Percentiles rank a stretch among this genome's conserved stretches.
phyloP scores from a whole-genome alignment of 108 stramenopile genomes.

The Bacterosira constricta region DNA sequence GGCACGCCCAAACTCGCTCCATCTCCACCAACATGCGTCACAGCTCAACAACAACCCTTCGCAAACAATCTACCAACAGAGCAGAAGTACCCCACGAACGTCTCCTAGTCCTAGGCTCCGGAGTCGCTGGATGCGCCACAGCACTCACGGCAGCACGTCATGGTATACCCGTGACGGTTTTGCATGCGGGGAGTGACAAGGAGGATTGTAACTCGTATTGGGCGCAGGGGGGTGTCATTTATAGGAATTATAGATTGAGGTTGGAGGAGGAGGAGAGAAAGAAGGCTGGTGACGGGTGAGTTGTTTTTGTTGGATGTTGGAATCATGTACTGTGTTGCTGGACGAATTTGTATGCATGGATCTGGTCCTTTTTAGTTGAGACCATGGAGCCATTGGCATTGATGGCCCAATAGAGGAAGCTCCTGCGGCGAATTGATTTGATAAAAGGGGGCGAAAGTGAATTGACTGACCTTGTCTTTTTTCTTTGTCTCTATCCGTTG shows the following conservation, averaged over 20 bases:
- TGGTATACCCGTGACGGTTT: slow-evolving; percentile 71
- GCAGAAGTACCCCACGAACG: slow-evolving; percentile 53
- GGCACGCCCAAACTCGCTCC: not conserved
- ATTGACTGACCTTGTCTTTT: no score
- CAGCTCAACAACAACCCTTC: slow-evolving; percentile 15
- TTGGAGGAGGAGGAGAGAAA: not conserved
- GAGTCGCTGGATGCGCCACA: slow-evolving; percentile 83
- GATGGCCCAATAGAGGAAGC: not conserved
- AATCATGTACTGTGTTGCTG: no score
- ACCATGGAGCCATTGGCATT: no score
- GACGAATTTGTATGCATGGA: no score
- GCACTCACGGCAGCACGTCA: slow-evolving; percentile 77
- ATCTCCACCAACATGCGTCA: no score
- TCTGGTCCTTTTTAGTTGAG: no score
- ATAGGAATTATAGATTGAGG: slow-evolving; percentile 62
- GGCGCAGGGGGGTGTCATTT: slow-evolving; percentile 98
- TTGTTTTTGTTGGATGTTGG: no score
- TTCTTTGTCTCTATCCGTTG: no score
- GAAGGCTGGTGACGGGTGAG: no score
- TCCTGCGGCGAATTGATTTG: slow-evolving; percentile 36
- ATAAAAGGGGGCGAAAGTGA: no score
- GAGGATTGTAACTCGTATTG: slow-evolving; percentile 95
- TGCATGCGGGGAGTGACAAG: slow-evolving; percentile 67
- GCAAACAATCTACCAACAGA: not conserved
- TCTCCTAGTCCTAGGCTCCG: slow-evolving; percentile 79